Conservation (phyloP, 225 moss, liverwort and hornwort species). For the Rhytidiadelphus loreus region DNA sequence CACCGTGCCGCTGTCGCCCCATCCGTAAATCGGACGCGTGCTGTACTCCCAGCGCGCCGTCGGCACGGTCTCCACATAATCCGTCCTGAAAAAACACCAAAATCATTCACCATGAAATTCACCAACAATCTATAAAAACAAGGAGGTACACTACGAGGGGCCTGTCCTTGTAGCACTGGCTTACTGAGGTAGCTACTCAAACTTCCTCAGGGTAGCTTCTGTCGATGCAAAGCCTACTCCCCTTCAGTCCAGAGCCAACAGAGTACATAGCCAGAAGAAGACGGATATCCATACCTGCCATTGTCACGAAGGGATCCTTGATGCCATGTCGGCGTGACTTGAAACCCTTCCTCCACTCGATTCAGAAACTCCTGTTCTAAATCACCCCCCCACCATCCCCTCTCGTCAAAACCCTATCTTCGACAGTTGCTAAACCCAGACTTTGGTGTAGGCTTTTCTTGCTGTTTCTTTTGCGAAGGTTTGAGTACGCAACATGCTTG, state of each 20-base stretch:
- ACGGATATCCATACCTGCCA: conserved; percentile 39
- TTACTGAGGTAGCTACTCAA: neutral
- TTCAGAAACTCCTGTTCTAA: conserved; percentile 88
- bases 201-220: neutral
- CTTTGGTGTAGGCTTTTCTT: neutral
- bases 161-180: neutral
- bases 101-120: neutral
- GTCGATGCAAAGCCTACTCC: neutral
- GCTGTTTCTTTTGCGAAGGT: neutral
- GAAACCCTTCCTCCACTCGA: conserved; percentile 86
- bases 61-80: conserved; percentile 56
- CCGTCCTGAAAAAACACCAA: conserved; percentile 25
- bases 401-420: neutral
- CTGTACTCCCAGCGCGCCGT: conserved; percentile 85
- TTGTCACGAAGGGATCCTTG: conserved; percentile 78
- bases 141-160: neutral
- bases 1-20: conserved; percentile 52
- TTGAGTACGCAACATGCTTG: neutral
- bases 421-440: neutral
- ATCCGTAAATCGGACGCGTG: conserved; percentile 79
- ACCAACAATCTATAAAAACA: neutral
- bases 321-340: conserved; percentile 95
- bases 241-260: neutral
- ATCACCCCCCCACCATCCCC: conserved; percentile 13
- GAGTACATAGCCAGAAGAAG: neutral